A percentile compares a stretch with the other conserved stretches of the same genome.
Evolutionary conservation across 345 rosid genomes (phyloP).

Genomic region (Gossypium herbaceum): DNA sequence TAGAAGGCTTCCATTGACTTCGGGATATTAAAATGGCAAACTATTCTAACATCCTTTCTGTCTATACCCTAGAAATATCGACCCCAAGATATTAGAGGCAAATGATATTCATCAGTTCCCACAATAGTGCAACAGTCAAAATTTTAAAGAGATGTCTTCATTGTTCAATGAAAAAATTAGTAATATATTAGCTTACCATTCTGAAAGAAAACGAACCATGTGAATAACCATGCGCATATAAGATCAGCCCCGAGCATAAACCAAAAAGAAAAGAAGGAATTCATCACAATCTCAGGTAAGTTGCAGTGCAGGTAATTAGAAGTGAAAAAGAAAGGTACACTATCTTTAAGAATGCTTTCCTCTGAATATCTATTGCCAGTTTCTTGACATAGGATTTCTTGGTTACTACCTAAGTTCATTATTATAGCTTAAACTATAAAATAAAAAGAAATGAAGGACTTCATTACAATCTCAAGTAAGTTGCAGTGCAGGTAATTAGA

Average conservation of each 20-base stretch:
- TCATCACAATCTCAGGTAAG: conserved; percentile 30
- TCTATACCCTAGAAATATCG: conserved; percentile 69
- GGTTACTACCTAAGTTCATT: background rate
- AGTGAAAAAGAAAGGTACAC: conserved; percentile 6
- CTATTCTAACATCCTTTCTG: conserved; percentile 90
- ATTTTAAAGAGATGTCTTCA: background rate
- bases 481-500: background rate
- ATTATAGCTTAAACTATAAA: background rate
- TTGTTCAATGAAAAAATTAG: conserved; percentile 12
- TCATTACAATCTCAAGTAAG: background rate
- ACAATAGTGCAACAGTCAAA: background rate
- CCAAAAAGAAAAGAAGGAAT: conserved; percentile 25
- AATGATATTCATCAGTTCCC: conserved; percentile 4
- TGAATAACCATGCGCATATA: conserved; percentile 29
- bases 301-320: conserved; percentile 5
- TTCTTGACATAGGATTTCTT: background rate
- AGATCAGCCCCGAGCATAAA: conserved; percentile 52
- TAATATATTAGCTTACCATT: conserved; percentile 60
- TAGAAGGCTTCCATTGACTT: conserved; percentile 97
- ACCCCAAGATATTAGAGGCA: conserved; percentile 22
- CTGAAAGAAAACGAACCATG: conserved; percentile 52
- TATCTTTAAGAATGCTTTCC: background rate
- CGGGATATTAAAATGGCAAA: conserved; percentile 88
- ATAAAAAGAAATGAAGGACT: background rate
- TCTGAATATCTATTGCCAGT: conserved; percentile 6